Evolutionary conservation across 805 yeast species (phyloP).

Genomic region (Monosporozyma solicola): DNA sequence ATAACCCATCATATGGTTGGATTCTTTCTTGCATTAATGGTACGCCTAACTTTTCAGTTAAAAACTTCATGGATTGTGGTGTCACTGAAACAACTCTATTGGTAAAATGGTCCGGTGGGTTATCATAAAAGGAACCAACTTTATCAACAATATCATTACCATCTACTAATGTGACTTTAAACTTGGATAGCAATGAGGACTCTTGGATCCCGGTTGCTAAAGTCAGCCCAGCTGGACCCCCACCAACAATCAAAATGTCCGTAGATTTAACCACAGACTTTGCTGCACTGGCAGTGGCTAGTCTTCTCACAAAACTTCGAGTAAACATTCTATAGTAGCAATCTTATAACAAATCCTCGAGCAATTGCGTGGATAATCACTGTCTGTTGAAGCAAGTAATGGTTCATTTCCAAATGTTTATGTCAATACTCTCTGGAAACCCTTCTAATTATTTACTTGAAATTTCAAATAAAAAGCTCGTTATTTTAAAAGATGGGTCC

Average conservation of each 20-base stretch:
- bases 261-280: constrained; percentile 23
- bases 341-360: neutral
- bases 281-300: constrained; percentile 10
- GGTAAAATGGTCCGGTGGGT: constrained; percentile 42
- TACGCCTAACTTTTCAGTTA: constrained; percentile 72
- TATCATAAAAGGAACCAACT: constrained; percentile 32
- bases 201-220: constrained; percentile 71
- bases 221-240: constrained; percentile 94
- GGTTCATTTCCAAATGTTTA: neutral
- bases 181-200: constrained; percentile 50
- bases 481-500: no score
- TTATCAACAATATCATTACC: constrained; percentile 50
- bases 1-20: constrained; percentile 69
- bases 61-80: constrained; percentile 61
- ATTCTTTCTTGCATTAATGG: constrained; percentile 61
- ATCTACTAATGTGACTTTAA: constrained; percentile 66
- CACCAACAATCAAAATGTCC: constrained; percentile 87
- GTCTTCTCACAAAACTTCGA: constrained; percentile 5
- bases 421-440: no score
- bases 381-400: neutral
- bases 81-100: constrained; percentile 84
- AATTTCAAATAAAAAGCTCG: neutral
- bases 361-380: neutral
- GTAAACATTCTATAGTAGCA: neutral
- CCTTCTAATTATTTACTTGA: neutral